These are phyloP conservation scores for Populus pruinosa DNA, from an alignment of 345 rosid genomes.

Conservation along the genomic window DNA sequence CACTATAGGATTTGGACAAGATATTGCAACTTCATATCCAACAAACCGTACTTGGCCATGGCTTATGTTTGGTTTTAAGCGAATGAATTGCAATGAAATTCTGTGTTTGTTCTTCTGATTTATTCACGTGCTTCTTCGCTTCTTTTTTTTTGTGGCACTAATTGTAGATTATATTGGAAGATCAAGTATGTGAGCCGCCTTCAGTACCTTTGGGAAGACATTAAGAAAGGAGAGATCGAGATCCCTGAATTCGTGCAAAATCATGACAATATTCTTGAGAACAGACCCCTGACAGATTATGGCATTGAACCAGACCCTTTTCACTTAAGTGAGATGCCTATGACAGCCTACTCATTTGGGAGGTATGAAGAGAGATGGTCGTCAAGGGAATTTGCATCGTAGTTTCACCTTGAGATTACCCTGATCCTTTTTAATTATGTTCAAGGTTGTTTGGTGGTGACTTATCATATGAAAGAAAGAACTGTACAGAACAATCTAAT, in stretches of 20 bases:
- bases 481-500: background rate
- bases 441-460: background rate
- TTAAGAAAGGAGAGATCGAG: conserved; percentile 78
- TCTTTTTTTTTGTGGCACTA: conserved; percentile 1
- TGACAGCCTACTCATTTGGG: conserved; percentile 50
- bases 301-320: conserved; percentile 90
- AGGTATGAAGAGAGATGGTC: conserved; percentile 69
- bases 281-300: conserved; percentile 85
- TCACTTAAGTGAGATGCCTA: conserved; percentile 54
- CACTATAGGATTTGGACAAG: background rate
- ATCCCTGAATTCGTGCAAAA: conserved; percentile 75
- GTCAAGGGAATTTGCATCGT: conserved; percentile 42
- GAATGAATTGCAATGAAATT: background rate
- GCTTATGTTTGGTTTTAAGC: background rate
- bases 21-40: background rate
- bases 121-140: background rate
- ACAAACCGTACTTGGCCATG: background rate
- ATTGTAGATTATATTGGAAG: conserved; percentile 73
- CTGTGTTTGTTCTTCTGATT: background rate
- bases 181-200: conserved; percentile 85
- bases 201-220: conserved; percentile 81
- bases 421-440: background rate
- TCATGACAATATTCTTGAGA: conserved; percentile 80
- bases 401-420: conserved; percentile 1
- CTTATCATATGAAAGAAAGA: background rate